Evolutionary conservation across 164 flowering plant species (phyloP).

Genomic region (Kalanchoe fedtschenkoi): DNA sequence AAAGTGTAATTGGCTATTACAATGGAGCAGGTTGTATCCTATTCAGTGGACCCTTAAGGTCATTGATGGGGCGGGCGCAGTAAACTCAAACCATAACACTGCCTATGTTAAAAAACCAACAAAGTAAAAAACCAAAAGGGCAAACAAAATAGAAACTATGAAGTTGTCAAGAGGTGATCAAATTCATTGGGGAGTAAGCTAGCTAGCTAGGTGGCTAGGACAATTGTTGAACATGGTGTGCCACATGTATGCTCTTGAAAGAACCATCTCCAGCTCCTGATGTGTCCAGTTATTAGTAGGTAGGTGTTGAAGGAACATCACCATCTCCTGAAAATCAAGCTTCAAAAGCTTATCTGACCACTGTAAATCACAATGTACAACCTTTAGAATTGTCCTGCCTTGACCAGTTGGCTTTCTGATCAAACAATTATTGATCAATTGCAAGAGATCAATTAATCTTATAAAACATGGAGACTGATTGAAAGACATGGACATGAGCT

Average conservation of each 20-base stretch:
- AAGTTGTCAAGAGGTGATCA: neutral
- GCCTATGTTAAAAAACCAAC: too few species aligned
- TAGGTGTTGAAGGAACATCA: conserved; percentile 93
- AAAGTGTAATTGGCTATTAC: too few species aligned
- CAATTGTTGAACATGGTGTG: conserved; percentile 86
- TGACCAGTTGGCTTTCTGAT: too few species aligned
- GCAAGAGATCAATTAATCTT: neutral
- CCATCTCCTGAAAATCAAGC: conserved; percentile 97
- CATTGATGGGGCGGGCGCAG: too few species aligned
- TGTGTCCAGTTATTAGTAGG: conserved; percentile 80
- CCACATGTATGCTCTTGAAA: conserved; percentile 96
- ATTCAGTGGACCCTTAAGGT: too few species aligned
- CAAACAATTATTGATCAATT: neutral
- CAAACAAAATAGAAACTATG: too few species aligned
- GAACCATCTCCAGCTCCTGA: conserved; percentile 90
- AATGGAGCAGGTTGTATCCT: too few species aligned
- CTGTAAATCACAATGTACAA: conserved; percentile 34
- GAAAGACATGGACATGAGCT: neutral
- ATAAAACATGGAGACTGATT: neutral
- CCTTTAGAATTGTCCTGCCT: neutral
- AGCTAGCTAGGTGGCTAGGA: conserved; percentile 75
- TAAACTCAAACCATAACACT: too few species aligned
- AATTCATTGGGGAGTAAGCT: neutral
- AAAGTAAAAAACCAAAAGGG: too few species aligned
- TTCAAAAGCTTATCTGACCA: conserved; percentile 89